These are phyloP conservation scores for Yamadazyma dendronema DNA, from an alignment of 1,139 yeast species.

Conservation along the genomic window DNA sequence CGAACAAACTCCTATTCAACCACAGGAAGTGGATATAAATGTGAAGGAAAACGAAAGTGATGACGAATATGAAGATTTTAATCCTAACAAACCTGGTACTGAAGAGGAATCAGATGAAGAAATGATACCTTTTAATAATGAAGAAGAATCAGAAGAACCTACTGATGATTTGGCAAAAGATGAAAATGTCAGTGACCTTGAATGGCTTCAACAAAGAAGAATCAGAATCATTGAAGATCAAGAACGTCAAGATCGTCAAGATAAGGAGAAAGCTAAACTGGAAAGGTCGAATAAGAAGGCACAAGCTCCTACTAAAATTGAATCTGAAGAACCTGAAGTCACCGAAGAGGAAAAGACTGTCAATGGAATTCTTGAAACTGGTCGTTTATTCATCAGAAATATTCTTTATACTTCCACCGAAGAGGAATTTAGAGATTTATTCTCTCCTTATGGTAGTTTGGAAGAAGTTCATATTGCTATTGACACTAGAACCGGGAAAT, in stretches of 20 bases:
- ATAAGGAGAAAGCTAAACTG: slow-evolving; percentile 7
- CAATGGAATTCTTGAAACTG: slow-evolving; percentile 61
- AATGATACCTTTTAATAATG: slow-evolving; percentile 18
- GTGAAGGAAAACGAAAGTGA: slow-evolving; percentile 55
- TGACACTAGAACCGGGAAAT: slow-evolving; percentile 84
- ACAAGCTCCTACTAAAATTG: slow-evolving; percentile 10
- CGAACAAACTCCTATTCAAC: slow-evolving; percentile 12
- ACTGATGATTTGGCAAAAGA: slow-evolving; percentile 39
- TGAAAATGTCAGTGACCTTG: slow-evolving; percentile 70
- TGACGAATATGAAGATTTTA: slow-evolving; percentile 63
- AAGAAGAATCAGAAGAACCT: slow-evolving; percentile 13
- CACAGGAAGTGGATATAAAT: slow-evolving; percentile 15
- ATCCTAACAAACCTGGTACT: slow-evolving; percentile 27
- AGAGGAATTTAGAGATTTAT: slow-evolving; percentile 65
- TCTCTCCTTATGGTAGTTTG: slow-evolving; percentile 54
- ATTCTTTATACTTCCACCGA: slow-evolving; percentile 79
- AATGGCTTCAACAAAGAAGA: slow-evolving; percentile 83
- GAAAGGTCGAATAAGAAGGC: slow-evolving; percentile 10
- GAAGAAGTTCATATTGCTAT: slow-evolving; percentile 88
- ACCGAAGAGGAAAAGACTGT: slow-evolving; percentile 42
- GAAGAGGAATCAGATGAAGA: slow-evolving; percentile 18
- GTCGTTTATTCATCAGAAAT: slow-evolving; percentile 86
- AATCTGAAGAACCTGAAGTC: slow-evolving; percentile 17
- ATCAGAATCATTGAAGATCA: slow-evolving; percentile 64
- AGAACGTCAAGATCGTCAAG: slow-evolving; percentile 16